phyloP scores from a whole-genome alignment of 78 protist genomes.

The Reticulomyxa filosa region DNA sequence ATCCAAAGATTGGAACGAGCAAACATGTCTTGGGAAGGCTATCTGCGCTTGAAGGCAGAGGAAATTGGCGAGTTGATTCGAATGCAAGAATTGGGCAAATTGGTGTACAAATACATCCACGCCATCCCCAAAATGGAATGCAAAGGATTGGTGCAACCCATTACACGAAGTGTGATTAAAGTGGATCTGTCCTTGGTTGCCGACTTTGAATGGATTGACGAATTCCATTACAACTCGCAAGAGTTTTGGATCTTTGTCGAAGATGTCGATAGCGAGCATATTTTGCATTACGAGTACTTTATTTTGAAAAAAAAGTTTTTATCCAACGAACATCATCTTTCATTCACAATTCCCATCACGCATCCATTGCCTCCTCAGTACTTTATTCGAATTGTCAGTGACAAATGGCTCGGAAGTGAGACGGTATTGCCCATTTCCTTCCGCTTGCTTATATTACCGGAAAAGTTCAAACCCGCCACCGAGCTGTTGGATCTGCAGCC shows the following conservation, averaged over 20 bases:
- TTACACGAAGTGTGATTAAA: conserved; percentile 55
- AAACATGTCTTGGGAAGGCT: conserved; percentile 58
- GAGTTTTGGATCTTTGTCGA: conserved; percentile 73
- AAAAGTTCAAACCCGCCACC: conserved; percentile 49
- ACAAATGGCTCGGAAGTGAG: conserved; percentile 80
- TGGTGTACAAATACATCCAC: conserved; percentile 47
- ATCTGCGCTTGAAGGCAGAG: conserved; percentile 41
- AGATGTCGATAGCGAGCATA: conserved; percentile 80
- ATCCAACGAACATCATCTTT: conserved; percentile 42
- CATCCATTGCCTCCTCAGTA: conserved; percentile 95
- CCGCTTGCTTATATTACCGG: conserved; percentile 78
- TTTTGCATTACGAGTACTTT: conserved; percentile 74
- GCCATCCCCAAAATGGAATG: conserved; percentile 63
- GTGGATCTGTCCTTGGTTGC: conserved; percentile 68
- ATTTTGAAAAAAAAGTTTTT: conserved; percentile 37
- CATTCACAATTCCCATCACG: conserved; percentile 67
- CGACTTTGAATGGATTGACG: conserved; percentile 64
- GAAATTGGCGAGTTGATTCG: conserved; percentile 59
- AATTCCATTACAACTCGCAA: conserved; percentile 55
- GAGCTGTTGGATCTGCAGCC: conserved; percentile 73
- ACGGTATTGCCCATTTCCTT: conserved; percentile 65
- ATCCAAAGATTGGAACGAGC: conserved; percentile 55
- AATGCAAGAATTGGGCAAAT: conserved; percentile 51
- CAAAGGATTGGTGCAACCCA: conserved; percentile 67
- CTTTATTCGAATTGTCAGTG: conserved; percentile 55